Percentiles rank a stretch among this genome's conserved stretches.
phyloP scores from a whole-genome alignment of 2,329 filamentous ascomycete species.

The Ceratocystiopsis sp. region DNA sequence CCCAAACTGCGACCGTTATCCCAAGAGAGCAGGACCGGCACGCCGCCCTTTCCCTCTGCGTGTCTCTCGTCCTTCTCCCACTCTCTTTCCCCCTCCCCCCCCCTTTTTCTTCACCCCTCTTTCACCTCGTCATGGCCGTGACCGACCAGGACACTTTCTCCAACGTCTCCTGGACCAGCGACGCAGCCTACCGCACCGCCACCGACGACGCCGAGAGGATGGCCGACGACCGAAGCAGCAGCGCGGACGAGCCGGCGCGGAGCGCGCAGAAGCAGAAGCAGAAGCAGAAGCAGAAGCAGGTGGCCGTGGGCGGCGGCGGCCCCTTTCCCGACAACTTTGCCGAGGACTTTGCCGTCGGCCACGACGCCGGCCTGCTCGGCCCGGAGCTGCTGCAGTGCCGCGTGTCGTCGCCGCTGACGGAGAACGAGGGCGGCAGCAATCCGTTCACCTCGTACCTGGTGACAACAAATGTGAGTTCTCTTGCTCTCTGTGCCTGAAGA shows the following conservation, averaged over 20 bases:
- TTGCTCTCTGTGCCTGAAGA: too few species aligned
- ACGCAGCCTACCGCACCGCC: constrained; percentile 23
- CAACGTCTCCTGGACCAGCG: constrained; percentile 61
- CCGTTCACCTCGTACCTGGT: constrained; percentile 92
- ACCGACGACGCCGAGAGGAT: constrained; percentile 18
- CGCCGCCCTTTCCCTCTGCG: not conserved
- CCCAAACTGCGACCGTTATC: too few species aligned
- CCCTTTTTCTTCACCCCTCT: not conserved
- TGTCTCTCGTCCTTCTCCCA: not conserved
- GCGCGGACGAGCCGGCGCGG: constrained; percentile 3
- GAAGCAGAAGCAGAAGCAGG: constrained; percentile 25
- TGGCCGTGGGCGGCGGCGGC: constrained; percentile 24
- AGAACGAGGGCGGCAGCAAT: constrained; percentile 92
- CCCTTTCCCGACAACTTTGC: constrained; percentile 34
- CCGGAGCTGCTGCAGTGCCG: constrained; percentile 66
- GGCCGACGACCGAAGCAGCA: constrained; percentile 1
- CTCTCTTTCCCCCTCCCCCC: not conserved
- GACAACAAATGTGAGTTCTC: constrained; percentile 55
- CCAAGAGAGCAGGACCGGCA: too few species aligned
- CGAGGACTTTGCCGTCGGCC: constrained; percentile 22
- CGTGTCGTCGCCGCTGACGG: constrained; percentile 74
- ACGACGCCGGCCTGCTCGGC: constrained; percentile 47
- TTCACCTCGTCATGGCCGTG: constrained; percentile 21
- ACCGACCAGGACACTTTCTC: constrained; percentile 58
- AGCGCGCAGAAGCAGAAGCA: not conserved